Conservation (phyloP, 495 filamentous ascomycete genomes). For the Lichenothelia convexa region DNA sequence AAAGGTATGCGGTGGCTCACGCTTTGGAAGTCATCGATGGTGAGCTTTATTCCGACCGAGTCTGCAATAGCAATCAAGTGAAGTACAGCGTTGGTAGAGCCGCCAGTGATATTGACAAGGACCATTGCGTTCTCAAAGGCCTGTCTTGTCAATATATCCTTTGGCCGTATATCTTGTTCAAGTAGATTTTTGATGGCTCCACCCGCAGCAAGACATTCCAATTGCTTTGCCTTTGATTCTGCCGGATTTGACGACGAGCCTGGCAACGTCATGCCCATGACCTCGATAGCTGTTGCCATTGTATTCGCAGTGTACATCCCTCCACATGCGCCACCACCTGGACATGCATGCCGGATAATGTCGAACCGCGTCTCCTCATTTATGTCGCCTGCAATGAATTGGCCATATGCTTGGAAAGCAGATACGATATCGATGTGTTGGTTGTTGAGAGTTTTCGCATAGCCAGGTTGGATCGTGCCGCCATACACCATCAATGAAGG, state of each 20-base stretch:
- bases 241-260: slow-evolving; percentile 88
- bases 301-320: slow-evolving; percentile 99
- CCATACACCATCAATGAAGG: slow-evolving; percentile 96
- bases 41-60: slow-evolving; percentile 80
- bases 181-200: slow-evolving; percentile 74
- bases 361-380: slow-evolving; percentile 79
- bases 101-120: slow-evolving; percentile 83
- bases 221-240: slow-evolving; percentile 64
- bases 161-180: slow-evolving; percentile 70
- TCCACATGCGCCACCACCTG: slow-evolving; percentile 83
- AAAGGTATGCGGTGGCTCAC: slow-evolving; percentile 84
- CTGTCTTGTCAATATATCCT: slow-evolving; percentile 76
- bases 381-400: slow-evolving; percentile 83
- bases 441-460: slow-evolving; percentile 49
- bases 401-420: slow-evolving; percentile 95
- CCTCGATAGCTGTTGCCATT: slow-evolving; percentile 93
- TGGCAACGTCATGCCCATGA: slow-evolving; percentile 86
- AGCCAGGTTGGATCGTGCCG: slow-evolving; percentile 83
- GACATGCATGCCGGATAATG: slow-evolving; percentile 88
- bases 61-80: slow-evolving; percentile 95
- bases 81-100: slow-evolving; percentile 91
- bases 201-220: slow-evolving; percentile 73
- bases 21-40: slow-evolving; percentile 91
- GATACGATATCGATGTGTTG: slow-evolving; percentile 84
- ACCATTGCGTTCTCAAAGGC: slow-evolving; percentile 97